A percentile compares a stretch with the other conserved stretches of the same genome.
phyloP scores from a whole-genome alignment of 805 yeast species.

The Candida alai region DNA sequence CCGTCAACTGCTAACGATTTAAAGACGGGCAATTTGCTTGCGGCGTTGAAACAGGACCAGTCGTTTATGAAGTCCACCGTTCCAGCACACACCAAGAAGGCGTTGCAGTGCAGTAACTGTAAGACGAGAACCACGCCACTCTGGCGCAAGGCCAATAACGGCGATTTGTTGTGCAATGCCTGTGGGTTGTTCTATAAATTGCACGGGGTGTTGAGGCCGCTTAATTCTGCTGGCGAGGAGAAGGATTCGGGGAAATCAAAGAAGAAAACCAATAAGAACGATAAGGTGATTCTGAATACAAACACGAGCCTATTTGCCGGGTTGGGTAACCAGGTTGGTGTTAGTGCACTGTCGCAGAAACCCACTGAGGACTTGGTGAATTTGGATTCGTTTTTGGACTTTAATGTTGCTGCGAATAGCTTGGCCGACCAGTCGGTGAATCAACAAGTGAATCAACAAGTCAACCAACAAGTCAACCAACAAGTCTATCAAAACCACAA shows the following conservation, averaged over 20 bases:
- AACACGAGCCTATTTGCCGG: constrained; percentile 23
- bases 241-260: not conserved
- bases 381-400: constrained; percentile 17
- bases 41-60: not conserved
- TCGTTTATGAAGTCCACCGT: not conserved
- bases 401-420: constrained; percentile 6
- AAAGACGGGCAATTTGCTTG: constrained; percentile 21
- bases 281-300: constrained; percentile 20
- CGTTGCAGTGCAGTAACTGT: constrained; percentile 39
- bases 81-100: constrained; percentile 13
- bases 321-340: constrained; percentile 10
- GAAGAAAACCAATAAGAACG: constrained; percentile 10
- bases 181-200: constrained; percentile 44
- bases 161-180: constrained; percentile 43
- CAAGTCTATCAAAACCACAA: constrained; percentile 3
- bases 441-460: constrained; percentile 3
- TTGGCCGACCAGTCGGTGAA: not conserved
- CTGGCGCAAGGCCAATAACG: constrained; percentile 41
- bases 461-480: constrained; percentile 1
- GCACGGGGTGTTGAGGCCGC: constrained; percentile 43
- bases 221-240: constrained; percentile 13
- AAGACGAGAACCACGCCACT: constrained; percentile 43
- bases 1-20: constrained; percentile 35
- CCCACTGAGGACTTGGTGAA: constrained; percentile 13
- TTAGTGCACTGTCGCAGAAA: no score